These are phyloP conservation scores for Neofusicoccum cordaticola DNA, from an alignment of 2,329 filamentous ascomycete species.

Conservation along the genomic window DNA sequence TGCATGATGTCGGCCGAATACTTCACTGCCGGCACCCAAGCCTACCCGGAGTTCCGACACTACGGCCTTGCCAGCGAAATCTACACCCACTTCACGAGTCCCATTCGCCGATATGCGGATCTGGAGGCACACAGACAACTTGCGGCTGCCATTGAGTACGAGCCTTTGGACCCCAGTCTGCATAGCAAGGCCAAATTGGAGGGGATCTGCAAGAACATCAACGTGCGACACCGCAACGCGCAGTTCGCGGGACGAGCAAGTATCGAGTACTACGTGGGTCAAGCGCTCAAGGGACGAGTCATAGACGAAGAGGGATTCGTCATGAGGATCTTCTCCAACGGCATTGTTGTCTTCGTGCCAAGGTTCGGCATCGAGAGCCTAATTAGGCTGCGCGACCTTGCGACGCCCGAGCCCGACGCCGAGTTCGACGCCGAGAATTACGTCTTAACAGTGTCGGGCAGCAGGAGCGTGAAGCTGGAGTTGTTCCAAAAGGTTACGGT, in stretches of 20 bases:
- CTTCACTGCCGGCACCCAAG: constrained; percentile 90
- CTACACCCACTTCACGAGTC: constrained; percentile 98
- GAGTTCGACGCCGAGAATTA: constrained; percentile 86
- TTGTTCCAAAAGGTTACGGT: constrained; percentile 91
- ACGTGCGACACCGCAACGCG: constrained; percentile 92
- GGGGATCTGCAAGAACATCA: constrained; percentile 97
- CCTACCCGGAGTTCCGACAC: constrained; percentile 91
- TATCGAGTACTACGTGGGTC: constrained; percentile 96
- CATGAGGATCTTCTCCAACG: constrained; percentile 96
- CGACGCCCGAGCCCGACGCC: constrained; percentile 70
- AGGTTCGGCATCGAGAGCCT: constrained; percentile 92
- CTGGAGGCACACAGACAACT: constrained; percentile 91
- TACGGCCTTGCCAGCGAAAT: constrained; percentile 96
- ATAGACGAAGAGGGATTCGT: constrained; percentile 89
- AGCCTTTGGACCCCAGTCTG: constrained; percentile 75
- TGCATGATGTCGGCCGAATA: constrained; percentile 99
- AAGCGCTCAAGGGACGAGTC: constrained; percentile 77
- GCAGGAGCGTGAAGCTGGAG: constrained; percentile 63
- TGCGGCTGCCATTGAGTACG: constrained; percentile 92
- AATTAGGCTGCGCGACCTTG: constrained; percentile 81
- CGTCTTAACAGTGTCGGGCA: constrained; percentile 60
- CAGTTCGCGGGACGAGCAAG: constrained; percentile 92
- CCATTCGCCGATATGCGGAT: constrained; percentile 97
- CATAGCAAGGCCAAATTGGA: constrained; percentile 83
- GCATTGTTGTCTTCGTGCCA: constrained; percentile 93